Percentiles rank a stretch among this genome's conserved stretches.
phyloP scores from a whole-genome alignment of 768 basidiomycete genomes.

The Leccinum barrowsii region DNA sequence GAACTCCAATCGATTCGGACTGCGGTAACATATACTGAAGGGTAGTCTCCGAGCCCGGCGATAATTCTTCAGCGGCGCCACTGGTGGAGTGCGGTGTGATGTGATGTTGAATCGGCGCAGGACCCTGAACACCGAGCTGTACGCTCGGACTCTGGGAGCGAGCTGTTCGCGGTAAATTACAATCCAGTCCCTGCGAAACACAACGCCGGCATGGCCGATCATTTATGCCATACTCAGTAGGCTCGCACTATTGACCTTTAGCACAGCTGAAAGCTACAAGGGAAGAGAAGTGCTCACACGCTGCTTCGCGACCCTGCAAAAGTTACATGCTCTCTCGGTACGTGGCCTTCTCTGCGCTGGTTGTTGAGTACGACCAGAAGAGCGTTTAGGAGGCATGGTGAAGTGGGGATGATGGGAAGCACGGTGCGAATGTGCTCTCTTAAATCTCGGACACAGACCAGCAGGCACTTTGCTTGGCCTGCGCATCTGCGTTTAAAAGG shows the following conservation, averaged over 20 bases:
- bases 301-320: constrained; percentile 17
- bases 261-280: neutral
- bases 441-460: constrained; percentile 16
- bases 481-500: constrained; percentile 6
- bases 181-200: constrained; percentile 7
- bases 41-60: neutral
- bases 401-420: constrained; percentile 11
- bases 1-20: neutral
- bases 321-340: constrained; percentile 12
- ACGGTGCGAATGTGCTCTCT: constrained; percentile 4
- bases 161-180: constrained; percentile 10
- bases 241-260: constrained; percentile 17
- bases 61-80: constrained; percentile 7
- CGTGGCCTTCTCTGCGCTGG: constrained; percentile 16
- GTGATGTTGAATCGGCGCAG: constrained; percentile 4
- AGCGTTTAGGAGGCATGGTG: constrained; percentile 12
- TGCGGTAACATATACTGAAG: constrained; percentile 7
- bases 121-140: constrained; percentile 7
- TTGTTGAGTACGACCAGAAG: constrained; percentile 5
- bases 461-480: constrained; percentile 6
- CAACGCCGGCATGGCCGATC: constrained; percentile 25
- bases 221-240: constrained; percentile 12
- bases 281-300: constrained; percentile 15
- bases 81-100: constrained; percentile 1
- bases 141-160: constrained; percentile 24